phyloP scores from a whole-genome alignment of 352 stramenopile species.

The Phytophthora palmivora region DNA sequence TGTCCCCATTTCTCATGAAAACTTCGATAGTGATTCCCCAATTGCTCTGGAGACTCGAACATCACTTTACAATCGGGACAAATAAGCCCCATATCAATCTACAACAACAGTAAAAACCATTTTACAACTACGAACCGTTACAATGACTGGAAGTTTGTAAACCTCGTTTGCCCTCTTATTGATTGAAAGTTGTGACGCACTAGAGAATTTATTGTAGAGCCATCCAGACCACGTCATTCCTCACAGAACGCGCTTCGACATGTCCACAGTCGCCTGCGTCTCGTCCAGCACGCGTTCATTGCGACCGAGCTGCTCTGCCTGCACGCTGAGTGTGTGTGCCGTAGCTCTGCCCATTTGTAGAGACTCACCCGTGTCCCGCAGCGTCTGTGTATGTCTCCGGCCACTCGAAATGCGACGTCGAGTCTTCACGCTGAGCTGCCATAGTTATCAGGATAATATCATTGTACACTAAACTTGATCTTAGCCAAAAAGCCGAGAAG shows the following conservation, averaged over 20 bases:
- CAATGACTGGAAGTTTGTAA: no score
- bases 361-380: conserved; percentile 59
- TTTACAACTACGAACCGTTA: no score
- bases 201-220: conserved; percentile 44
- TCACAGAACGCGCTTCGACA: conserved; percentile 55
- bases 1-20: no score
- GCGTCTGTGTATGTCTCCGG: conserved; percentile 57
- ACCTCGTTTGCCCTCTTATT: no score
- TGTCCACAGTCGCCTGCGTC: no score
- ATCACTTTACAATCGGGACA: conserved; percentile 82
- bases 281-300: no score
- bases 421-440: conserved; percentile 5
- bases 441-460: conserved; percentile 7
- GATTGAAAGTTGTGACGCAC: conserved; percentile 30
- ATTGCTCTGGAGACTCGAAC: no score
- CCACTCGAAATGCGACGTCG: conserved; percentile 23
- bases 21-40: no score
- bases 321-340: conserved; percentile 71
- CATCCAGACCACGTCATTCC: no score
- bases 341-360: conserved; percentile 58
- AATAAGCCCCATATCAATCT: conserved; percentile 89
- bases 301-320: conserved; percentile 68
- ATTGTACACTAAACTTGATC: no score
- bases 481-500: no score
- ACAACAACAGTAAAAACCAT: conserved; percentile 4